Base-by-base conservation (phyloP, 2,329 filamentous ascomycete species). In the Gaeumannomyces sp. region DNA sequence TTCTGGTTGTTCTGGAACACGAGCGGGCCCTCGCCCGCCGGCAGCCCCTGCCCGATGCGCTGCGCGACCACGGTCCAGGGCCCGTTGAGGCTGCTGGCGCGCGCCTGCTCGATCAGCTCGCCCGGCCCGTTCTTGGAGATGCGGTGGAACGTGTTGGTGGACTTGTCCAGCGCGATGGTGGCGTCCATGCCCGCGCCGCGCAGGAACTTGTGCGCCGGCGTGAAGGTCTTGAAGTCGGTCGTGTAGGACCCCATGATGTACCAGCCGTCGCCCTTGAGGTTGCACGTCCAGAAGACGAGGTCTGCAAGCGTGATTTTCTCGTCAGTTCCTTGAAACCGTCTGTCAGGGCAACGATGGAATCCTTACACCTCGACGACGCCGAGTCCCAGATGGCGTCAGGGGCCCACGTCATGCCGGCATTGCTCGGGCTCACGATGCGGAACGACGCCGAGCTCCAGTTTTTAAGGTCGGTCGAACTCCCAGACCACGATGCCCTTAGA, bases 381-480 rank as follows among this genome's bases (percentile, higher is more conserved):
- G 83, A 0, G 19, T 83, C 81, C 64, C 79, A 83, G 69, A 79
- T 82, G 0, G 81, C 81, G 59, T 83, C 81, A 0, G 81, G 81
- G 0, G 81, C 81, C 81, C 81, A 83, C 0, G 82, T 84, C 62
- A 82, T 85, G 3, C 82, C 82, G 0, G 81, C 82, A 0, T 76
- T 80, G 1, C 75, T 67, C 0, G 81, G 81, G 0, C 81, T 82
- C 0, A 84, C 80, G 22, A 33, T 61, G 19, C 7, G 77, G 73
- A 28, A 83, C 72, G 28, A 83, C 81, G 22, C 82, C 77, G 65
- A 74, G 1, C 80, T 81, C 82, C 82, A 84, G n/a, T 71, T 80
- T 29, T 79, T 73, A 1, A 84, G 75, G 65, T 84, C 80, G 22
- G 73, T 73, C 0, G 80, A n/a, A 81, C 68, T 84, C 81, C 82